Conservation (phyloP, 2,329 filamentous ascomycete species). For the Colletotrichum cordylinicola region DNA sequence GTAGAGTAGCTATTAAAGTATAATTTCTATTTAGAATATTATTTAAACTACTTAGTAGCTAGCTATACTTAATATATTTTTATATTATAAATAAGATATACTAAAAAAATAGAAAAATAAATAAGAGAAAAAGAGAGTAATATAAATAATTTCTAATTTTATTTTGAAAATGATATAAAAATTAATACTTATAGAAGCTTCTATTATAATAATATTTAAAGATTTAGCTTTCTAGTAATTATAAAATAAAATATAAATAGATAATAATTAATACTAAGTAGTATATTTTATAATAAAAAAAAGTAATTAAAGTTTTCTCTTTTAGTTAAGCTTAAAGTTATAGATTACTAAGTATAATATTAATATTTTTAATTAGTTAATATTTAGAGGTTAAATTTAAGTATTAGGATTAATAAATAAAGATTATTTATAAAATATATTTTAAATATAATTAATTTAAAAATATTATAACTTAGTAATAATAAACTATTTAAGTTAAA, state of each 20-base stretch:
- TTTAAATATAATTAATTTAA: not conserved
- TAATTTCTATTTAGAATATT: not conserved
- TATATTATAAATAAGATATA: not conserved
- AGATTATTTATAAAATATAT: accelerated
- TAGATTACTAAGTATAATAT: not conserved
- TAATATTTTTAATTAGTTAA: not conserved
- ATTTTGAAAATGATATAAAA: not conserved
- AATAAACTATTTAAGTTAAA: not conserved
- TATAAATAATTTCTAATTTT: not conserved
- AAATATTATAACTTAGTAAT: not conserved
- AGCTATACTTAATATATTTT: not conserved
- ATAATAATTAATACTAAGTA: not conserved
- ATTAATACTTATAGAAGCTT: too few relatives aligned
- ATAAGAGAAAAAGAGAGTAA: not conserved
- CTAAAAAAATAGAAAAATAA: not conserved
- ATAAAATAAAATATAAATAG: not conserved
- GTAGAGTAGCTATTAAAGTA: not conserved
- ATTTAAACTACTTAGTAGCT: not conserved
- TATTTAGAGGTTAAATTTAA: not conserved
- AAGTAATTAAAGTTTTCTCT: not conserved
- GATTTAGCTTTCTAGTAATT: accelerated
- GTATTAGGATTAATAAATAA: not conserved
- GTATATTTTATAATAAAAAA: not conserved
- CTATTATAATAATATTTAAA: not conserved
- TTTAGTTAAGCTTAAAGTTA: not conserved